Evolutionary conservation across 495 filamentous ascomycete genomes (phyloP).

Genomic region (Xylaria acuta): DNA sequence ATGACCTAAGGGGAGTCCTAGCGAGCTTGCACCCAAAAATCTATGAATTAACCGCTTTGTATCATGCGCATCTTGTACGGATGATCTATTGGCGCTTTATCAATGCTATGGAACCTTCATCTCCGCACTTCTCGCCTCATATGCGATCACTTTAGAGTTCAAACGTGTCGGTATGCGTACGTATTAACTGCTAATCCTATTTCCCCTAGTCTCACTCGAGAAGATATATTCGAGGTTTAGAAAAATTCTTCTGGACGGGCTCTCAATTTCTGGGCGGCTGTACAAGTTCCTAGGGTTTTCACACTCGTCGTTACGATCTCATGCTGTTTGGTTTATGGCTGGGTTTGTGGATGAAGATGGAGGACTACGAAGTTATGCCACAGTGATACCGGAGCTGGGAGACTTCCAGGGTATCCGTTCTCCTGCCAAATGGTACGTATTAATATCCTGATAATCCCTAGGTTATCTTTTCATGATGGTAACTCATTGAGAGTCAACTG

Average conservation of each 20-base stretch:
- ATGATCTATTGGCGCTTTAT: background rate
- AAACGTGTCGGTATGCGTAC: background rate
- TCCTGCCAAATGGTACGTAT: constrained; percentile 63
- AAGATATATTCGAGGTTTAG: constrained; percentile 67
- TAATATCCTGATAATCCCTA: background rate
- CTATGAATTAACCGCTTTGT: background rate
- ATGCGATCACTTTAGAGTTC: background rate
- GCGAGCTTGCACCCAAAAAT: background rate
- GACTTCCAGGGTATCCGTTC: constrained; percentile 67
- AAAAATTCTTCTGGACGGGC: constrained; percentile 57
- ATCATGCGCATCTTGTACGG: background rate
- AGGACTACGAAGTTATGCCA: constrained; percentile 47
- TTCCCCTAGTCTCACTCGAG: constrained; percentile 52
- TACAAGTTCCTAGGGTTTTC: constrained; percentile 82
- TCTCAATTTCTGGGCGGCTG: constrained; percentile 66
- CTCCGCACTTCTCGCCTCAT: background rate
- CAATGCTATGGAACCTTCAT: background rate
- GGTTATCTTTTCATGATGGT: background rate
- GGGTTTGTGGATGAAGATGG: constrained; percentile 61
- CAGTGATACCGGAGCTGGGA: constrained; percentile 68
- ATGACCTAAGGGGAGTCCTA: background rate
- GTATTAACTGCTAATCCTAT: background rate
- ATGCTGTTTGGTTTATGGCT: constrained; percentile 77
- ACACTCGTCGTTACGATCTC: constrained; percentile 69
- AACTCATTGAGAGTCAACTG: background rate